Base-by-base conservation (phyloP, 768 basidiomycete genomes). In the Clitopilus hobsonii region DNA sequence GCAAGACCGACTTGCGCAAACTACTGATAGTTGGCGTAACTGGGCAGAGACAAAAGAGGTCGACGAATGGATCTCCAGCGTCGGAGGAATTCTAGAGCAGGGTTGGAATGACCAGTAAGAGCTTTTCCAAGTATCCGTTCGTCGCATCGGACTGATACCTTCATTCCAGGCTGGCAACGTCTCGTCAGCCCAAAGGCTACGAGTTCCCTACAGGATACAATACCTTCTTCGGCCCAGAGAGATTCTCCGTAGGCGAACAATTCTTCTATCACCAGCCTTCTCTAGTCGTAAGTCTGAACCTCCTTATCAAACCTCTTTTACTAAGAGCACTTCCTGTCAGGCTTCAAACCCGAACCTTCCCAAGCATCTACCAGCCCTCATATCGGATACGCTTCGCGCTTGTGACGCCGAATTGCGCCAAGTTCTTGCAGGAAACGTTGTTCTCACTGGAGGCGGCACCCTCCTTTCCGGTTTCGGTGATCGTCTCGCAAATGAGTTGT, bases 161-260 rank as follows among this genome's bases (percentile, higher is more conserved):
- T 47, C 27, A 5, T n/a, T 56, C n/a, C 63, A 91, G 90, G 59
- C 74, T 72, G 49, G 88, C 85, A 41, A 73, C 77, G 11, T 69
- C 77, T 53, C 80, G 83, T 36, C 80, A 81, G 5, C 67, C 75
- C 36, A 80, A 80, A 59, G 87, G 82, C 59, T 98, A 96, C 72
- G 97, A 99, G 72, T 98, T 99, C 74, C 92, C 97, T 0, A 93
- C 91, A 28, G 97, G 97, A 1, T 98, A 85, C 73, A 92, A 86
- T 65, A 77, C 83, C 8, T 85, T 84, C 63, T 97, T 94, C 70
- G 89, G 88, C 0, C 63, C 79, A 7, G 91, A 98, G 65, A 83
- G 96, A 28, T 91, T 85, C 68, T 74, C 79, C 55, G 85, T 93
- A 13, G 90, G 94, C 51, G 97, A 99, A 69, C 85, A 92, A 55